Percentiles rank a stretch among this genome's conserved stretches.
phyloP scores from a whole-genome alignment of 345 rosid genomes.

The Citrus medica region DNA sequence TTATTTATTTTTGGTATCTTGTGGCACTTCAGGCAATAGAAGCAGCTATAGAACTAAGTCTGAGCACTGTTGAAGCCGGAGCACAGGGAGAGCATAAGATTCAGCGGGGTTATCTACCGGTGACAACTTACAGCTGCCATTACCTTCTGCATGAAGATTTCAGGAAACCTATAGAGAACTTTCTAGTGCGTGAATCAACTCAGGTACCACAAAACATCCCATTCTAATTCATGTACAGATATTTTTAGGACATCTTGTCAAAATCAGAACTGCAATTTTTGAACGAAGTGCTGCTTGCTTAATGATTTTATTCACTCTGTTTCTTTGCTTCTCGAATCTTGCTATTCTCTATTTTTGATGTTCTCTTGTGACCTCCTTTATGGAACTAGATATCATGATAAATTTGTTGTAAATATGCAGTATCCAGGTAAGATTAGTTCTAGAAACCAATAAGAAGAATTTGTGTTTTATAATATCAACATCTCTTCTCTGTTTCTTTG shows the following conservation, averaged over 20 bases:
- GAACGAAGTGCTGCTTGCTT: background rate
- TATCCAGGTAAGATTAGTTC: no score
- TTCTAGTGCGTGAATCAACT: constrained; percentile 62
- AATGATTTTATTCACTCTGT: background rate
- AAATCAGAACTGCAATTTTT: background rate
- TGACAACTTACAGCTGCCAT: constrained; percentile 85
- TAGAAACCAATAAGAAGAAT: no score
- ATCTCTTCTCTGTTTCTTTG: background rate
- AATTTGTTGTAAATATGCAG: no score
- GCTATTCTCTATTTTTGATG: background rate
- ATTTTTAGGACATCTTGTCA: background rate
- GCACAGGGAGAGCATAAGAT: constrained; percentile 99
- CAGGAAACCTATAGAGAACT: constrained; percentile 62
- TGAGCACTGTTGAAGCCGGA: constrained; percentile 89
- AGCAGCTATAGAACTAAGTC: constrained; percentile 81
- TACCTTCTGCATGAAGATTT: constrained; percentile 68
- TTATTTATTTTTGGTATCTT: background rate
- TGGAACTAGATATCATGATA: no score
- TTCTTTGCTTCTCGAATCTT: background rate
- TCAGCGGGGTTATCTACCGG: constrained; percentile 89
- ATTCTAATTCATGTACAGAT: background rate
- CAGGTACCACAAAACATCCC: constrained; percentile 43
- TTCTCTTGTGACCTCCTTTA: no score
- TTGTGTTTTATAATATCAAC: no score
- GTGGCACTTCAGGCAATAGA: constrained; percentile 65